These are phyloP conservation scores for Heterobasidion annosum DNA, from an alignment of 1,284 basidiomycete species.

Conservation along the genomic window DNA sequence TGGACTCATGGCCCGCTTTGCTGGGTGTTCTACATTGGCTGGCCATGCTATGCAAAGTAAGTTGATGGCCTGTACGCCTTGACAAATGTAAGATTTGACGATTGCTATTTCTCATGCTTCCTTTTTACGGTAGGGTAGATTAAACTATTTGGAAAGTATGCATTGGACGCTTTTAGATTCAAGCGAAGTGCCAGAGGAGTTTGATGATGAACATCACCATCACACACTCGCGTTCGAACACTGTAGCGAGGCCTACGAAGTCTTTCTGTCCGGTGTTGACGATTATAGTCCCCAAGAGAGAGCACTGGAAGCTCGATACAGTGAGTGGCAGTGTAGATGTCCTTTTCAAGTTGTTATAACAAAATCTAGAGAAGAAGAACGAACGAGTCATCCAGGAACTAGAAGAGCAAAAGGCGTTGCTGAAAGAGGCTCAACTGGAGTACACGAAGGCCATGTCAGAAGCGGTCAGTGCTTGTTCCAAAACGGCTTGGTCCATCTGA, in stretches of 20 bases:
- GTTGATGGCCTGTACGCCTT: conserved; percentile 9
- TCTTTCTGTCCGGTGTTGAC: conserved; percentile 67
- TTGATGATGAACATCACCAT: conserved; percentile 66
- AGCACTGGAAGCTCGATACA: conserved; percentile 65
- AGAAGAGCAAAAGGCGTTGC: conserved; percentile 39
- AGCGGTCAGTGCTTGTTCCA: conserved; percentile 1
- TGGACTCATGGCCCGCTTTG: conserved; percentile 77
- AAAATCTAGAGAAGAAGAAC: conserved; percentile 49
- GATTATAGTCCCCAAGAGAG: conserved; percentile 64
- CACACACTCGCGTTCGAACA: conserved; percentile 72
- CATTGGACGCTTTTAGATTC: background rate
- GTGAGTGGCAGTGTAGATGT: conserved; percentile 28
- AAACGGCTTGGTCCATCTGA: conserved; percentile 4
- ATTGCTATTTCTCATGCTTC: background rate
- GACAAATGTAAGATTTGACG: background rate
- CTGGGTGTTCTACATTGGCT: conserved; percentile 85
- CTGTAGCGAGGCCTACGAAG: conserved; percentile 56
- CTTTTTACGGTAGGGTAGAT: conserved; percentile 21
- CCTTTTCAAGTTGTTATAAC: background rate
- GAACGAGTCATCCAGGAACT: conserved; percentile 51
- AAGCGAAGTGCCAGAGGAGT: conserved; percentile 51
- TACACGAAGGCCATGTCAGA: conserved; percentile 29
- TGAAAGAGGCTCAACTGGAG: conserved; percentile 40
- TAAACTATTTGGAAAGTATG: conserved; percentile 37
- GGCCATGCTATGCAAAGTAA: conserved; percentile 70